These are phyloP conservation scores for Collybia sordida DNA, from an alignment of 768 basidiomycete species.

Conservation along the genomic window DNA sequence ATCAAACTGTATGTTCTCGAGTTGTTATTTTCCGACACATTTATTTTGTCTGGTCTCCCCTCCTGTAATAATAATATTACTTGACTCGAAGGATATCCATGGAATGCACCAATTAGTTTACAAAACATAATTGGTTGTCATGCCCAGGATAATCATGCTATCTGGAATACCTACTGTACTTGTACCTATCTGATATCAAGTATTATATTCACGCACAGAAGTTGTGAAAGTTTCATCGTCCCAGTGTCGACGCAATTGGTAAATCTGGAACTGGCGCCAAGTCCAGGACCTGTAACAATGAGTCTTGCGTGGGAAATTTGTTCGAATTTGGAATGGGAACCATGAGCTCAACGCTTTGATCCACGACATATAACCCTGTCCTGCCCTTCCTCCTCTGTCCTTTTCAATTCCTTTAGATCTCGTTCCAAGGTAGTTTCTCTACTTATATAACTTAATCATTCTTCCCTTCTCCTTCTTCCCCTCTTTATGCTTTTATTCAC, in stretches of 20 bases:
- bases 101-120: too few relatives aligned
- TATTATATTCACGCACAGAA: not conserved
- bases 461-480: constrained; percentile 1
- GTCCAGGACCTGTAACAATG: constrained; percentile 13
- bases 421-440: constrained; percentile 11
- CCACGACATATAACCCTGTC: constrained; percentile 20
- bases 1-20: not conserved
- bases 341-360: constrained; percentile 16
- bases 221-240: not conserved
- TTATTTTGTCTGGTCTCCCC: not conserved
- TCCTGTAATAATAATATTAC: not conserved
- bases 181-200: constrained; percentile 5
- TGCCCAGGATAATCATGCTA: not conserved
- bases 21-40: constrained; percentile 3
- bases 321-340: constrained; percentile 19
- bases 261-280: constrained; percentile 1
- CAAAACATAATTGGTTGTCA: too few relatives aligned
- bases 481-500: constrained; percentile 3
- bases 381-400: constrained; percentile 9
- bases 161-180: constrained; percentile 1
- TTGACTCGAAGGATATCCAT: not conserved
- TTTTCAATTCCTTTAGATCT: constrained; percentile 13
- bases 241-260: too few relatives aligned
- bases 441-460: constrained; percentile 1
- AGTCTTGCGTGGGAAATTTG: constrained; percentile 23